A percentile compares a stretch with the other conserved stretches of the same genome.
These are phyloP conservation scores for Plectosphaerella cucumerina DNA, from an alignment of 2,329 filamentous ascomycete genomes.

Conservation along the genomic window DNA sequence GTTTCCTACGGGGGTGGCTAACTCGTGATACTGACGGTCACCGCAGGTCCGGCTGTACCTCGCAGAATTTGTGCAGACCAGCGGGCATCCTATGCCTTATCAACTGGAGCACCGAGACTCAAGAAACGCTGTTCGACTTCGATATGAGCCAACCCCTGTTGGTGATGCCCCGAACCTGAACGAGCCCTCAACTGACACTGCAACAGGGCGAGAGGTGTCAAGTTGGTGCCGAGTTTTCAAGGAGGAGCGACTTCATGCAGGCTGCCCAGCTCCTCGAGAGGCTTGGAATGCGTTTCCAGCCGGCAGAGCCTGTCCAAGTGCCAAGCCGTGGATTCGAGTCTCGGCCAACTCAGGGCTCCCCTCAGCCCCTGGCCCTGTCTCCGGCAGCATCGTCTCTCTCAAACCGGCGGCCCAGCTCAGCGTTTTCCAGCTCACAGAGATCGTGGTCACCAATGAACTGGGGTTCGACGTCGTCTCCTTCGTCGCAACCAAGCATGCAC, in stretches of 20 bases:
- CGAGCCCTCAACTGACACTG: background rate
- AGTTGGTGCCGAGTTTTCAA: background rate
- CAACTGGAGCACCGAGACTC: background rate
- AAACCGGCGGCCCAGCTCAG: background rate
- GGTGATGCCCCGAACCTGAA: background rate
- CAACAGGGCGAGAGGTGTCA: background rate
- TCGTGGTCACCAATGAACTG: background rate
- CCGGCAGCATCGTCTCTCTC: background rate
- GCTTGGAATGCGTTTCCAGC: background rate
- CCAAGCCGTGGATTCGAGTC: background rate
- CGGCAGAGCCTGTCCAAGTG: background rate
- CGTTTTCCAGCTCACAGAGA: background rate
- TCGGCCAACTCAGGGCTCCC: background rate
- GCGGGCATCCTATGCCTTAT: background rate
- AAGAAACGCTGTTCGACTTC: background rate
- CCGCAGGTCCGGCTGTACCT: conserved; percentile 1
- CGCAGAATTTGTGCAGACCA: background rate
- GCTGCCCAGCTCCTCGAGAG: background rate
- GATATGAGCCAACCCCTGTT: conserved; percentile 1
- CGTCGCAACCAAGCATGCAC: background rate
- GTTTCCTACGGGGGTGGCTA: background rate
- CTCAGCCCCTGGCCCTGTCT: background rate
- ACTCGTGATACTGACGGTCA: background rate
- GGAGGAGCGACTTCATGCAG: background rate
- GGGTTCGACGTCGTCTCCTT: background rate